These are phyloP conservation scores for Talaromyces amestolkiae DNA, from an alignment of 2,329 filamentous ascomycete genomes.

Conservation along the genomic window DNA sequence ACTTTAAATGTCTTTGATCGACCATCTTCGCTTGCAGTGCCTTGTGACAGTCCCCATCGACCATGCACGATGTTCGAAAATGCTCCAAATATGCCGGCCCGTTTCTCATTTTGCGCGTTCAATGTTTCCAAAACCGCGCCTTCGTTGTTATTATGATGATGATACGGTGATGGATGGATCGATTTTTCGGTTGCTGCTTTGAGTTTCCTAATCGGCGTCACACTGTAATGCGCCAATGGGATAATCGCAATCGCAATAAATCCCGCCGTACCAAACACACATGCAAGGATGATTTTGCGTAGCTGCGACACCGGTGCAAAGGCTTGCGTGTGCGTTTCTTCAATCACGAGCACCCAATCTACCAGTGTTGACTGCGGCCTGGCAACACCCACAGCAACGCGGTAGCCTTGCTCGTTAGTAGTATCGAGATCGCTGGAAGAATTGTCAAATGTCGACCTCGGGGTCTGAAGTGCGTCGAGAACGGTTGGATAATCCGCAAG, in stretches of 20 bases:
- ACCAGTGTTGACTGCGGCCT: conserved; percentile 65
- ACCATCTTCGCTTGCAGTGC: conserved; percentile 13
- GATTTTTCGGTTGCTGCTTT: conserved; percentile 73
- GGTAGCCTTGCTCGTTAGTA: conserved; percentile 66
- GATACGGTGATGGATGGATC: conserved; percentile 55
- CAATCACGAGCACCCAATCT: conserved; percentile 79
- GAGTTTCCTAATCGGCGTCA: conserved; percentile 73
- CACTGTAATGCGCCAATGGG: conserved; percentile 77
- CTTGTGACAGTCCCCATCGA: conserved; percentile 8
- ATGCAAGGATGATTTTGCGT: conserved; percentile 76
- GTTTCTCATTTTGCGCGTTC: neutral
- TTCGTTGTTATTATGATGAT: conserved; percentile 21
- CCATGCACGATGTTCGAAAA: conserved; percentile 3
- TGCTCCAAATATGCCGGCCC: neutral
- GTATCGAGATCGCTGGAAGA: conserved; percentile 68
- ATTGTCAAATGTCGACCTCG: conserved; percentile 58
- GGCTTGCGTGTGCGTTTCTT: conserved; percentile 71
- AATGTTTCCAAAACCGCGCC: neutral
- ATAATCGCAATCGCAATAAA: conserved; percentile 69
- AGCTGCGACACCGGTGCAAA: conserved; percentile 71
- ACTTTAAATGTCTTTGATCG: conserved; percentile 64
- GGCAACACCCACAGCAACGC: conserved; percentile 78
- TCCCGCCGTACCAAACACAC: conserved; percentile 78
- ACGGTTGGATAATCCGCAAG: conserved; percentile 64
- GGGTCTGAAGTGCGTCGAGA: conserved; percentile 56